Evolutionary conservation across 2,329 filamentous ascomycete genomes (phyloP).

Genomic region (Xylariaceae sp.): DNA sequence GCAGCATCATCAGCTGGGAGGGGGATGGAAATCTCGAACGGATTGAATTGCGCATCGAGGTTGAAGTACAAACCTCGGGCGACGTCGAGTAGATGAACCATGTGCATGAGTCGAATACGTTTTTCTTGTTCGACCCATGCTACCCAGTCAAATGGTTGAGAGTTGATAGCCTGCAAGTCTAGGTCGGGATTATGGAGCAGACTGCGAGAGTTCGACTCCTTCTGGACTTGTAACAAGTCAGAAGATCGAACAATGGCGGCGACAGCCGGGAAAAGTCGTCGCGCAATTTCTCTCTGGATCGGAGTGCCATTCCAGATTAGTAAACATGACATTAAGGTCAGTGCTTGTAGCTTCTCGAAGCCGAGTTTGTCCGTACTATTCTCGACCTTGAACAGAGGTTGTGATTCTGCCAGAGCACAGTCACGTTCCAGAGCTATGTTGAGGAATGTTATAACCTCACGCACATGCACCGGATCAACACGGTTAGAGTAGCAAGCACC

Average conservation of each 20-base stretch:
- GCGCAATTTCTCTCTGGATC: conserved; percentile 58
- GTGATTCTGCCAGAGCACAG: conserved; percentile 39
- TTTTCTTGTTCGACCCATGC: conserved; percentile 68
- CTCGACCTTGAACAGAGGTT: conserved; percentile 36
- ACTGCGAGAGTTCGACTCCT: conserved; percentile 47
- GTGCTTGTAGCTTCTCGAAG: conserved; percentile 63
- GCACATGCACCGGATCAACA: conserved; percentile 51
- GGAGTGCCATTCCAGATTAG: conserved; percentile 67
- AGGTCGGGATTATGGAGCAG: conserved; percentile 55
- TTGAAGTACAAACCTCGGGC: conserved; percentile 70
- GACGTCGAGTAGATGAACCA: conserved; percentile 59
- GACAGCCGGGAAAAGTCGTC: conserved; percentile 53
- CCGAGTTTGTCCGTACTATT: conserved; percentile 38
- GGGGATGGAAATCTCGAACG: conserved; percentile 60
- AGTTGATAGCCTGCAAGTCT: conserved; percentile 40
- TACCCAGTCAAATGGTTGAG: conserved; percentile 57
- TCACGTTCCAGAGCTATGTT: conserved; percentile 55
- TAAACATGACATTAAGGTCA: conserved; percentile 57
- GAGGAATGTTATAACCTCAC: conserved; percentile 62
- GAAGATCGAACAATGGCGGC: conserved; percentile 53
- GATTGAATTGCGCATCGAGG: conserved; percentile 55
- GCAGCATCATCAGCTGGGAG: conserved; percentile 67
- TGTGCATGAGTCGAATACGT: conserved; percentile 59
- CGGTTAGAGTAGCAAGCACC: conserved; percentile 69
- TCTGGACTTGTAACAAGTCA: conserved; percentile 51